Evolutionary conservation across 306 rosid genomes (phyloP), one percentile per base, ranked within the genome.

Genomic region (Gynostemma pentaphyllum): DNA sequence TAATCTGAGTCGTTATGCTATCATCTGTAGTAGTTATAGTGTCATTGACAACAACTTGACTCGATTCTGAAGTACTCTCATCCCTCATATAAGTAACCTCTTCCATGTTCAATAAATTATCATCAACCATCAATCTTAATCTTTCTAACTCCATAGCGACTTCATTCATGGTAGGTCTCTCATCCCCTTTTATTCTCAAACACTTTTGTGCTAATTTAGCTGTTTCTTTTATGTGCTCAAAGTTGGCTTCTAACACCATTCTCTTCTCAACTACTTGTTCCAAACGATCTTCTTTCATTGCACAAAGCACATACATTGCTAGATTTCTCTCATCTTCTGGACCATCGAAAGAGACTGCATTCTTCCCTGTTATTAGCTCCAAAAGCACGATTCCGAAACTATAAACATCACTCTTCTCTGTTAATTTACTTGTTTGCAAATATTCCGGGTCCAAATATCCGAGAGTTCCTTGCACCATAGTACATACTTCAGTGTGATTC

Each of bases 161-260:
- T 70, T 84, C 81, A 72, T 78, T 84, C 87, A 84, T 81, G 8
- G 56, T 59, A 0, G 87, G 90, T 5, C 90, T 77, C 21, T 81
- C 87, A 59, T 79, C 82, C 50, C 83, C 81, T 22, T 10, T 81
- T 2, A 79, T 11, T 14, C 53, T 72, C 7, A 81, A 37, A 30
- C 83, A 82, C 42, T 18, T 45, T 12, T 37, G 59, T 5, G 78
- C 81, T 4, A 81, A 45, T 29, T 53, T 62, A 0, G 77, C 74
- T 26, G 70, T 70, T 47, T 81, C 78, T 40, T 7, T 77, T 5
- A 85, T 13, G 23, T 76, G 83, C 60, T 77, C 68, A 15, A 59
- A 23, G 24, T 71, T 73, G 11, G 23, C 72, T 2, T 66, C 72
- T 4, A 14, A 46, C 3, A 5, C 7, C 47, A 84, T 34, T 24